Evolutionary conservation across 1,284 basidiomycete species (phyloP).

Genomic region (Retiboletus flavoniger): DNA sequence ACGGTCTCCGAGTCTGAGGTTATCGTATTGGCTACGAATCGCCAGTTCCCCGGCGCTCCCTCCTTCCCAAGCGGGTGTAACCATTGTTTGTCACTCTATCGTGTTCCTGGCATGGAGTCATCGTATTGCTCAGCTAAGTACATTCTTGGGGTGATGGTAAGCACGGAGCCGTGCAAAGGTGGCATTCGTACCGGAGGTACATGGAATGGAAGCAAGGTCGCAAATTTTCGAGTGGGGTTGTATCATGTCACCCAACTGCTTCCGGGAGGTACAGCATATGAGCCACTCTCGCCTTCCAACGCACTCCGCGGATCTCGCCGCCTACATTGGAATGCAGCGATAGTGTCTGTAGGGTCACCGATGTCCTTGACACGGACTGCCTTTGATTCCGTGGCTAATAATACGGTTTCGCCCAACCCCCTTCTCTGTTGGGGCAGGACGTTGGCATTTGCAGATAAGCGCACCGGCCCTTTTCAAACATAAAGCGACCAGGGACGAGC

Average conservation of each 20-base stretch:
- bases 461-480: conserved; percentile 1
- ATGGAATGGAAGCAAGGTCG: conserved; percentile 21
- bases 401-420: not conserved
- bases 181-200: conserved; percentile 2
- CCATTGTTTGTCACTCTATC: conserved; percentile 1
- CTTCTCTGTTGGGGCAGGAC: not conserved
- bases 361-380: conserved; percentile 8
- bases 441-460: conserved; percentile 6
- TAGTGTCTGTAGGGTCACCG: conserved; percentile 5
- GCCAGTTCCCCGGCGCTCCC: conserved; percentile 17
- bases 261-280: conserved; percentile 12
- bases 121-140: not conserved
- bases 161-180: conserved; percentile 5
- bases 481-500: conserved; percentile 8
- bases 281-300: not conserved
- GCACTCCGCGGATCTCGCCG: conserved; percentile 25
- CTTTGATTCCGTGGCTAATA: conserved; percentile 16
- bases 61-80: conserved; percentile 18
- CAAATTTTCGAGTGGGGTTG: not conserved
- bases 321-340: conserved; percentile 3
- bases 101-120: conserved; percentile 4
- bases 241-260: conserved; percentile 7
- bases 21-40: conserved; percentile 10
- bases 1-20: conserved; percentile 1
- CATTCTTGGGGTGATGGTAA: conserved; percentile 17